A percentile compares a stretch with the other conserved stretches of the same genome.
These are phyloP conservation scores for Oenanthe javanica DNA, from an alignment of 140 eudicot species.

Conservation along the genomic window DNA sequence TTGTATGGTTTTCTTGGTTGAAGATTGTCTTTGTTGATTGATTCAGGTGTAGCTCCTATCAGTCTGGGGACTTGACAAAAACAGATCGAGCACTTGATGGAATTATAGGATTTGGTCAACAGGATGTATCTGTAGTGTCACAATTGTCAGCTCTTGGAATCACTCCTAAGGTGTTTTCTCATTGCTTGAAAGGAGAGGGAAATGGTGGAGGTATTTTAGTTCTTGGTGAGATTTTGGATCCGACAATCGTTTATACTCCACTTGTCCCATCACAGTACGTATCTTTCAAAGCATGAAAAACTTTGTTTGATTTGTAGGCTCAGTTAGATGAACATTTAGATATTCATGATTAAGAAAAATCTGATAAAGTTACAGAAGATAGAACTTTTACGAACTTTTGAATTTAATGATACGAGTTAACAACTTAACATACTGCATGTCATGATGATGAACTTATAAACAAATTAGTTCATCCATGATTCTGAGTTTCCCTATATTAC, in stretches of 20 bases:
- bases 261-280: constrained; percentile 98
- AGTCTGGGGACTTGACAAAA: constrained; percentile 81
- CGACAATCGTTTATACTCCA: constrained; percentile 89
- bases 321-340: constrained; percentile 4
- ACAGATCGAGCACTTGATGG: constrained; percentile 91
- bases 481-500: not conserved
- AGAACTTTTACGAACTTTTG: not conserved
- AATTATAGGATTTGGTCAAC: constrained; percentile 88
- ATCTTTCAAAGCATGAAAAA: constrained; percentile 16
- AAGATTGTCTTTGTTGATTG: constrained; percentile 15
- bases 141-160: constrained; percentile 85
- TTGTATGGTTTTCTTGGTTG: constrained; percentile 5
- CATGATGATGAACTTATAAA: not conserved
- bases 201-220: constrained; percentile 93
- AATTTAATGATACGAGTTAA: not conserved
- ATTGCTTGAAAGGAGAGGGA: constrained; percentile 93
- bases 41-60: constrained; percentile 89
- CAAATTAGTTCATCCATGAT: not conserved
- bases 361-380: not conserved
- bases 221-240: constrained; percentile 93
- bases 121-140: constrained; percentile 66
- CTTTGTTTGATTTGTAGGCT: constrained; percentile 8
- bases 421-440: not conserved
- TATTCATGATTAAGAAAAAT: not conserved
- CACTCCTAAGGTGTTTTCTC: constrained; percentile 88